A percentile compares a stretch with the other conserved stretches of the same genome.
Conservation (phyloP, 2,329 filamentous ascomycete species). For the Fusarium sp. region DNA sequence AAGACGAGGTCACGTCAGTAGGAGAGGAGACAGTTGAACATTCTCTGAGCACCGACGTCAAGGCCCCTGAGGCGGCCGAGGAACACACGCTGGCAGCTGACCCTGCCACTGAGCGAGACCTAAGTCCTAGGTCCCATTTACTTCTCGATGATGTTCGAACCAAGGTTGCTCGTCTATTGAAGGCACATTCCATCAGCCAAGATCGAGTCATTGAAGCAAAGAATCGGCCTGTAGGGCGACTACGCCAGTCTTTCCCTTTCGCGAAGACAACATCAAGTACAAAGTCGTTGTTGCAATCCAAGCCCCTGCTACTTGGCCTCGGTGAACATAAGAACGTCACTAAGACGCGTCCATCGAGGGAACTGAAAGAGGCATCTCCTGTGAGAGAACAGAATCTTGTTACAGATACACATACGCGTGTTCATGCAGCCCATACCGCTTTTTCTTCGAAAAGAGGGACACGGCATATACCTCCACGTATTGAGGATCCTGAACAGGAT, state of each 20-base stretch:
- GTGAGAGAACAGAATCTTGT: neutral
- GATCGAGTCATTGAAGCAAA: constrained; percentile 6
- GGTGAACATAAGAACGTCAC: neutral
- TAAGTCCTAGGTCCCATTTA: constrained; percentile 35
- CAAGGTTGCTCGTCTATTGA: constrained; percentile 24
- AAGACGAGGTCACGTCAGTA: constrained; percentile 19
- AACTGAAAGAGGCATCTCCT: neutral
- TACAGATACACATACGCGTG: neutral
- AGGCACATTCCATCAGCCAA: constrained; percentile 21
- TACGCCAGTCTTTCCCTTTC: constrained; percentile 1
- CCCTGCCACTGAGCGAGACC: constrained; percentile 14
- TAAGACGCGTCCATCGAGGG: constrained; percentile 1
- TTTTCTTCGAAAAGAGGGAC: constrained; percentile 7
- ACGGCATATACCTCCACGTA: constrained; percentile 13
- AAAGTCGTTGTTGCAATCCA: neutral
- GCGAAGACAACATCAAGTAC: neutral
- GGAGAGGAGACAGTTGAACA: constrained; percentile 17
- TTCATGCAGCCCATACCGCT: constrained; percentile 2
- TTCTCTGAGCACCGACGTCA: constrained; percentile 23
- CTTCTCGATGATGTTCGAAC: constrained; percentile 30
- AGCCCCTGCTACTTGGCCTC: neutral
- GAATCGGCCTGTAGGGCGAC: neutral
- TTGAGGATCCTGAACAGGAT: constrained; percentile 1
- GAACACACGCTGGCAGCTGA: constrained; percentile 31
- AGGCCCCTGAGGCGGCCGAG: constrained; percentile 7